Evolutionary conservation across 2,329 filamentous ascomycete species (phyloP).

Genomic region (Beauveria australis): DNA sequence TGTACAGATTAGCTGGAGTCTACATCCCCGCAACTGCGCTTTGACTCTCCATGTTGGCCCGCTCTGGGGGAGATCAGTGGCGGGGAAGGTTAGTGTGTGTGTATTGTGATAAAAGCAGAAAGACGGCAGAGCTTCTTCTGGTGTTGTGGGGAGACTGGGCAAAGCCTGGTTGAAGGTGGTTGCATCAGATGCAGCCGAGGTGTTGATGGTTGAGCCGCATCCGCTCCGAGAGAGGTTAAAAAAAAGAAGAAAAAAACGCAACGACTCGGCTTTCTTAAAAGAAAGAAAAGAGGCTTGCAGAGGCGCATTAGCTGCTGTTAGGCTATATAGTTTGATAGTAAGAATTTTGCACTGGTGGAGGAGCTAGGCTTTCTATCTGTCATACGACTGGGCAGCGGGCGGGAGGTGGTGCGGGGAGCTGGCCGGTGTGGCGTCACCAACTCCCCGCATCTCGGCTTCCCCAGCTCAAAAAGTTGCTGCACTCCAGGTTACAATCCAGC

Average conservation of each 20-base stretch:
- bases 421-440: conserved; percentile 3
- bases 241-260: background rate
- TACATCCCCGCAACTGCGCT: background rate
- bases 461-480: background rate
- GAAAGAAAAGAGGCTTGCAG: conserved; percentile 1
- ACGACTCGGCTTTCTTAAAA: background rate
- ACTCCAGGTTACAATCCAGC: background rate
- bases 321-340: background rate
- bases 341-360: background rate
- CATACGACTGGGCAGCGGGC: background rate
- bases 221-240: background rate
- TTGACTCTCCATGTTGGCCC: background rate
- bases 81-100: background rate
- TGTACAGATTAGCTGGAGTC: background rate
- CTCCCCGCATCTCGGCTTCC: conserved; percentile 8
- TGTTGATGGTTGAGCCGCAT: conserved; percentile 3
- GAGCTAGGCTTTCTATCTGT: background rate
- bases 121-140: background rate
- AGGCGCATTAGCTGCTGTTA: background rate
- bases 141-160: background rate
- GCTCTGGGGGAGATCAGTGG: background rate
- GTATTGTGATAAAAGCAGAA: background rate
- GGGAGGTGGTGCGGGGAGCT: conserved; percentile 1
- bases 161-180: background rate
- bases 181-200: conserved; percentile 2